A percentile compares a stretch with the other conserved stretches of the same genome.
Evolutionary conservation across 2,329 filamentous ascomycete genomes (phyloP).

Genomic region (Scleromitrula shiraiana): DNA sequence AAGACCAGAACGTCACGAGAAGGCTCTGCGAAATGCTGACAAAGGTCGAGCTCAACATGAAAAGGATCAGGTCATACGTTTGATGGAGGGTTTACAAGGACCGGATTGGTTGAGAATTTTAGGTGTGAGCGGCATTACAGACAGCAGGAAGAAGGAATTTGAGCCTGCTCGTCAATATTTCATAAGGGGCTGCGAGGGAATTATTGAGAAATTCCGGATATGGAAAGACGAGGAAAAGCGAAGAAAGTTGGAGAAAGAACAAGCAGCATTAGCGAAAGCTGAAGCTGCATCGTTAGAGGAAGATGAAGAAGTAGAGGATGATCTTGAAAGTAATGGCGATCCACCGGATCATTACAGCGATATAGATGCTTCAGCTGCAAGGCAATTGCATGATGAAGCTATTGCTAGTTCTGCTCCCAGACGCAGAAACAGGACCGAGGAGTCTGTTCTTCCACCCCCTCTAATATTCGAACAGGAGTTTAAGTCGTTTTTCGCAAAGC

Average conservation of each 20-base stretch:
- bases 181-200: conserved; percentile 69
- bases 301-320: conserved; percentile 43
- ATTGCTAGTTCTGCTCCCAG: conserved; percentile 25
- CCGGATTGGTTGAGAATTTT: conserved; percentile 90
- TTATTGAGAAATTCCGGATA: conserved; percentile 78
- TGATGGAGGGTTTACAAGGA: conserved; percentile 76
- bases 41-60: conserved; percentile 59
- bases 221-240: conserved; percentile 90
- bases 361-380: conserved; percentile 61
- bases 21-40: conserved; percentile 55
- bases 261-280: conserved; percentile 41
- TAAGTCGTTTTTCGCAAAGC: conserved; percentile 71
- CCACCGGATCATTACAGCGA: conserved; percentile 61
- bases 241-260: conserved; percentile 68
- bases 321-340: conserved; percentile 29
- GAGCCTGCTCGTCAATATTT: conserved; percentile 81
- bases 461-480: conserved; percentile 50
- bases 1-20: conserved; percentile 52
- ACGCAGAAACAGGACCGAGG: conserved; percentile 14
- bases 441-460: conserved; percentile 5
- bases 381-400: conserved; percentile 54
- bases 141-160: conserved; percentile 77
- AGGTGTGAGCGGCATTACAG: conserved; percentile 74
- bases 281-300: conserved; percentile 26
- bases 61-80: conserved; percentile 54